phyloP scores from a whole-genome alignment of 805 yeast species.

The Wickerhamomyces queroliae region DNA sequence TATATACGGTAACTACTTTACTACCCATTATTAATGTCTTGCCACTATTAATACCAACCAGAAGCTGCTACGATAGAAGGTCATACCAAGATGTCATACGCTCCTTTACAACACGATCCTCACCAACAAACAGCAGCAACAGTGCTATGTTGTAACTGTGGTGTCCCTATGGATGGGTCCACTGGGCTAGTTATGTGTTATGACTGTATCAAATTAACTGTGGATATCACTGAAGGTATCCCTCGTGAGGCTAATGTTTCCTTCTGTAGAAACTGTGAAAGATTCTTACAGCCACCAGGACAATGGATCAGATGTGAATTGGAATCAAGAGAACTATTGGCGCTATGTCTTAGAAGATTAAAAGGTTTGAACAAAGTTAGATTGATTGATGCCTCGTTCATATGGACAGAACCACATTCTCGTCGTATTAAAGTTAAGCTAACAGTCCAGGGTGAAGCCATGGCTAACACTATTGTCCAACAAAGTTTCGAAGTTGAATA shows the following conservation, averaged over 20 bases:
- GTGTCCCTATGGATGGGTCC: slow-evolving; percentile 96
- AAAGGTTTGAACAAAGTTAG: slow-evolving; percentile 85
- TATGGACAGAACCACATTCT: slow-evolving; percentile 99
- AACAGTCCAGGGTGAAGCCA: slow-evolving; percentile 96
- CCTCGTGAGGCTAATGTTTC: slow-evolving; percentile 93
- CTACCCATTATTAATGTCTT: too few species aligned
- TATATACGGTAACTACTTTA: too few species aligned
- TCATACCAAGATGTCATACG: slow-evolving; percentile 26
- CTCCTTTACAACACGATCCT: slow-evolving; percentile 30
- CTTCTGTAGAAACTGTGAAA: slow-evolving; percentile 95
- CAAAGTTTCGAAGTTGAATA: slow-evolving; percentile 94
- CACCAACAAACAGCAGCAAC: slow-evolving; percentile 54
- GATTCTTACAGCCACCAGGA: slow-evolving; percentile 90
- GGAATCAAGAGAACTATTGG: slow-evolving; percentile 89
- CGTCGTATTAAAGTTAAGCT: slow-evolving; percentile 87
- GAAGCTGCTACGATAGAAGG: neutral
- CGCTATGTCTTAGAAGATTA: slow-evolving; percentile 81
- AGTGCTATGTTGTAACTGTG: slow-evolving; percentile 96
- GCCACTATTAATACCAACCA: neutral
- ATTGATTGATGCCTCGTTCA: slow-evolving; percentile 86
- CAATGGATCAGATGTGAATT: slow-evolving; percentile 90
- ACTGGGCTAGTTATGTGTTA: slow-evolving; percentile 91
- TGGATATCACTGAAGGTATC: slow-evolving; percentile 89
- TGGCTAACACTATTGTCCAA: slow-evolving; percentile 85
- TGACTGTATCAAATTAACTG: slow-evolving; percentile 92